Evolutionary conservation across 2,329 filamentous ascomycete genomes (phyloP).

Genomic region (Cylindrodendrum hubeiense): DNA sequence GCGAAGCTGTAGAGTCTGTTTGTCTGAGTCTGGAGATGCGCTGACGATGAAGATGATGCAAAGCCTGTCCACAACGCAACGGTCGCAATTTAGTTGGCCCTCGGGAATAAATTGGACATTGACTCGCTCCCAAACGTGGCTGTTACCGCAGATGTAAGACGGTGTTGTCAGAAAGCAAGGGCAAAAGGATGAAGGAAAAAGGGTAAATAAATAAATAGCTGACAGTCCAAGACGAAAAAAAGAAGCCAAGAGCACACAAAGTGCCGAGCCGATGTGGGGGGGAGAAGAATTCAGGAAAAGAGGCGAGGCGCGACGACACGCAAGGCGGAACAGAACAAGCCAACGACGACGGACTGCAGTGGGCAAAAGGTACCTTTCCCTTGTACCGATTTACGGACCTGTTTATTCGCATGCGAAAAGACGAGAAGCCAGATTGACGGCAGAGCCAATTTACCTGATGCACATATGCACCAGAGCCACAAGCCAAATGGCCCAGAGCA

Average conservation of each 20-base stretch:
- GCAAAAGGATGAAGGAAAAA: background rate
- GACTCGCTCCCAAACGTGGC: background rate
- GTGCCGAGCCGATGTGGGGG: conserved; percentile 38
- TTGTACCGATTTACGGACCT: background rate
- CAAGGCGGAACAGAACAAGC: background rate
- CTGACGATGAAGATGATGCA: background rate
- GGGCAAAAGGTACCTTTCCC: background rate
- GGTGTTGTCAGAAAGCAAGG: conserved; percentile 12
- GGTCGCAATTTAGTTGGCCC: background rate
- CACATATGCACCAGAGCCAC: background rate
- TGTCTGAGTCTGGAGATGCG: conserved; percentile 4
- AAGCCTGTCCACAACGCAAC: background rate
- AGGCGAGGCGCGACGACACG: conserved; percentile 8
- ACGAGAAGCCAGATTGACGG: background rate
- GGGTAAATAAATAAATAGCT: conserved; percentile 30
- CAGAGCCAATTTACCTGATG: background rate
- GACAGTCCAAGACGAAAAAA: conserved; percentile 14
- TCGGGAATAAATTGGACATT: background rate
- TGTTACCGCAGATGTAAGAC: background rate
- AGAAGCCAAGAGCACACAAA: conserved; percentile 17
- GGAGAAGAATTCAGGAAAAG: background rate
- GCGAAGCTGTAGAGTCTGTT: conserved; percentile 16
- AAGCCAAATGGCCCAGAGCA: background rate
- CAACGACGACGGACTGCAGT: background rate
- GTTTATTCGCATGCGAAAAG: background rate